Evolutionary conservation across 768 basidiomycete species (phyloP).

Genomic region (Rhodosporidiobolus sp.): DNA sequence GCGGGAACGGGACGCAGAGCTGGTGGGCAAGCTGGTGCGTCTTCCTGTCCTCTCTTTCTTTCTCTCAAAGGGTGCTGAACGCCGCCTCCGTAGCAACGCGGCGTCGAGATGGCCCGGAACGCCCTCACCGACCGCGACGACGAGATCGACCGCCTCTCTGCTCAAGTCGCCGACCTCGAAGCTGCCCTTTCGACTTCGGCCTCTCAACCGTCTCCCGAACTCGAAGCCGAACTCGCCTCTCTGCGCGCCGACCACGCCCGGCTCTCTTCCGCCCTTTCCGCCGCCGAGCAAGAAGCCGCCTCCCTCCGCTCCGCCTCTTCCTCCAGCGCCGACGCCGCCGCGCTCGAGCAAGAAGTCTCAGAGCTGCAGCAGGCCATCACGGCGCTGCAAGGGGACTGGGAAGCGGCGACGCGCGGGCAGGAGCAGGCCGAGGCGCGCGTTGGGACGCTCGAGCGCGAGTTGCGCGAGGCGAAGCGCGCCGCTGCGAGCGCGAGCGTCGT

Average conservation of each 20-base stretch:
- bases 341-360: conserved; percentile 10
- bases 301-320: background rate
- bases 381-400: conserved; percentile 16
- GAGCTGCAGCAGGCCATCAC: conserved; percentile 8
- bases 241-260: conserved; percentile 57
- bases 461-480: background rate
- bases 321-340: background rate
- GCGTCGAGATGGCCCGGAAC: conserved; percentile 45
- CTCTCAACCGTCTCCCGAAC: background rate
- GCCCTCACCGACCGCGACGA: conserved; percentile 18
- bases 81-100: conserved; percentile 60
- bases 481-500: background rate
- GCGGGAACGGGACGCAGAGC: background rate
- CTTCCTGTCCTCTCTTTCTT: background rate
- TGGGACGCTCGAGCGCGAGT: background rate
- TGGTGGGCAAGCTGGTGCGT: conserved; percentile 24
- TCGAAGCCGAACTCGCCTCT: background rate
- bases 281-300: conserved; percentile 6
- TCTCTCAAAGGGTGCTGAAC: background rate
- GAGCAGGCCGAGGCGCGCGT: background rate
- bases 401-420: background rate
- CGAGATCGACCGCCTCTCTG: background rate
- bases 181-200: background rate
- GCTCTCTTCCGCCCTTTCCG: background rate
- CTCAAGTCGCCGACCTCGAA: conserved; percentile 3